Evolutionary conservation across 345 rosid species (phyloP).

Genomic region (Eucalyptus tenuipes): DNA sequence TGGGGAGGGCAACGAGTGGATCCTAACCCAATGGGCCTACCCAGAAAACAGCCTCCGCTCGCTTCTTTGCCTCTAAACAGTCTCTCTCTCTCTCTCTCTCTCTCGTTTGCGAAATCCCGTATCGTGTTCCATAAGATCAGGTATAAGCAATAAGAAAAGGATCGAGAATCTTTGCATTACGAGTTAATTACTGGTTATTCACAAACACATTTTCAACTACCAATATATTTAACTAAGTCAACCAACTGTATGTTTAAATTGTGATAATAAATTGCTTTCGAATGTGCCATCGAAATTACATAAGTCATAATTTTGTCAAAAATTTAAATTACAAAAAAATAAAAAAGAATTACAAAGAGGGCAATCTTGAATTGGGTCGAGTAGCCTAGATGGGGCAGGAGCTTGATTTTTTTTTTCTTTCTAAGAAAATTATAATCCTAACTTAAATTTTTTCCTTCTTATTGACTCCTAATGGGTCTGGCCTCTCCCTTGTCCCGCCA

Average conservation of each 20-base stretch:
- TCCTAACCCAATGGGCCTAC: not conserved
- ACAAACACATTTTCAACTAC: not conserved
- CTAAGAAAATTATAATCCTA: not conserved
- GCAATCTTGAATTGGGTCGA: not conserved
- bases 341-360: not conserved
- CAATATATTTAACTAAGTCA: not conserved
- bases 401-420: not conserved
- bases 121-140: not conserved
- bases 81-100: not conserved
- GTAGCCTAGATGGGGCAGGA: not conserved
- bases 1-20: not conserved
- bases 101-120: not conserved
- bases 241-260: not conserved
- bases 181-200: not conserved
- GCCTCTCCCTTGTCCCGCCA: not conserved
- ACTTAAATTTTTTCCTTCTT: not conserved
- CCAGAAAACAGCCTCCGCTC: not conserved
- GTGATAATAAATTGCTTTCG: not conserved
- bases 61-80: not conserved
- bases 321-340: not conserved
- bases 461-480: not conserved
- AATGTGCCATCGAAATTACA: not conserved
- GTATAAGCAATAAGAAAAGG: not conserved
- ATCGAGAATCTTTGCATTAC: not conserved
- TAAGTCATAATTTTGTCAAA: fast-evolving